Evolutionary conservation across 208 protist genomes (phyloP).

Genomic region (Strigomonas oncopelti): DNA sequence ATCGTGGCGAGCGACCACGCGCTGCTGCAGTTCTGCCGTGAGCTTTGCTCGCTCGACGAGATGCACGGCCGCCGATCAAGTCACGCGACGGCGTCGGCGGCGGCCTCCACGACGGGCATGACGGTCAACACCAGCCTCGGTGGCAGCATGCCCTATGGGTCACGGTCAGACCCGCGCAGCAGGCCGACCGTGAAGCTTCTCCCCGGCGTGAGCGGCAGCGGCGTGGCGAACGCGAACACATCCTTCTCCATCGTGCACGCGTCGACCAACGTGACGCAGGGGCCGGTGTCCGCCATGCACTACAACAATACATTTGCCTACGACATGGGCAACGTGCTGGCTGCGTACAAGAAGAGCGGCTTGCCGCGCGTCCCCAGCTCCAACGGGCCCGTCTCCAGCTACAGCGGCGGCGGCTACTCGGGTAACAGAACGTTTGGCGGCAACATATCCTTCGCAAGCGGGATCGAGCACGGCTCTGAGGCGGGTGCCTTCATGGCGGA

Average conservation of each 20-base stretch:
- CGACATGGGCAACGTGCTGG: neutral
- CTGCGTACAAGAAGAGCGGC: neutral
- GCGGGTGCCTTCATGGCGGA: neutral
- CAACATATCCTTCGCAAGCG: neutral
- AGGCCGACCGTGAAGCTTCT: neutral
- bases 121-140: neutral
- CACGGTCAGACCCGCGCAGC: neutral
- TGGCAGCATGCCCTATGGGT: neutral
- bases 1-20: constrained; percentile 7
- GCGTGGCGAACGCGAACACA: neutral
- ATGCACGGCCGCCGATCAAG: neutral
- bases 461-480: neutral
- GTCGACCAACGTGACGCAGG: neutral
- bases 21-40: neutral
- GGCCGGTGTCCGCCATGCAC: neutral
- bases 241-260: constrained; percentile 4
- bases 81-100: neutral
- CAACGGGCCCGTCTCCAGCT: neutral
- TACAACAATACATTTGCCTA: neutral
- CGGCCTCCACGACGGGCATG: neutral
- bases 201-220: neutral
- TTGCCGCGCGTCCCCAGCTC: neutral
- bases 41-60: neutral
- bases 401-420: neutral
- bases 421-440: neutral